These are phyloP conservation scores for Phytophthora europaea DNA, from an alignment of 352 stramenopile genomes.

Conservation along the genomic window DNA sequence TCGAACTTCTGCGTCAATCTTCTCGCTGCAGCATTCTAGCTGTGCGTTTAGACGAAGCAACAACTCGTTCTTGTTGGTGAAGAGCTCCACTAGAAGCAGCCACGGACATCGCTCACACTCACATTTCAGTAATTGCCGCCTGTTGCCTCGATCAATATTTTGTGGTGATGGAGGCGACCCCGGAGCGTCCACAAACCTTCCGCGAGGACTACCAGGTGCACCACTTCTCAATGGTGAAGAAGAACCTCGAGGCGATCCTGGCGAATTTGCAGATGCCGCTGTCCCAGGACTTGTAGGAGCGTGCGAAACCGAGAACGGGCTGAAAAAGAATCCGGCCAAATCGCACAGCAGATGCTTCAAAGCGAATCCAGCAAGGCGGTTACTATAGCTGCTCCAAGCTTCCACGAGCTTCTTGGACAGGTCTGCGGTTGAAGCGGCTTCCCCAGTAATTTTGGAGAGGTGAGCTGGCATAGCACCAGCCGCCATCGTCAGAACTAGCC, in stretches of 20 bases:
- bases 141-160: constrained; percentile 36
- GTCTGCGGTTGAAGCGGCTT: constrained; percentile 35
- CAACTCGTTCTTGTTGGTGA: constrained; percentile 78
- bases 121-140: constrained; percentile 71
- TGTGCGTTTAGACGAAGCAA: constrained; percentile 76
- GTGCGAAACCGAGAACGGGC: constrained; percentile 46
- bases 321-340: constrained; percentile 69
- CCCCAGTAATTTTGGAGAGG: constrained; percentile 59
- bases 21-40: constrained; percentile 78
- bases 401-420: constrained; percentile 58
- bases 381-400: constrained; percentile 65
- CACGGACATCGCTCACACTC: constrained; percentile 78
- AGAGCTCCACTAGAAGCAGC: constrained; percentile 77
- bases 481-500: constrained; percentile 62
- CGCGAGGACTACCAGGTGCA: constrained; percentile 30
- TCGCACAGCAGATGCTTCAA: constrained; percentile 71
- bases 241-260: constrained; percentile 20
- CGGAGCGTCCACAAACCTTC: constrained; percentile 23
- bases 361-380: constrained; percentile 60
- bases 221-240: constrained; percentile 35
- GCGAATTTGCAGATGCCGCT: constrained; percentile 2
- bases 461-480: constrained; percentile 67
- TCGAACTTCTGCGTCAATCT: constrained; percentile 77
- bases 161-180: constrained; percentile 37
- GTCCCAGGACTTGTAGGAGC: constrained; percentile 25